Percentiles rank a stretch among this genome's conserved stretches.
Conservation (phyloP, 2,329 filamentous ascomycete species). For the Hypoxylon sp. region DNA sequence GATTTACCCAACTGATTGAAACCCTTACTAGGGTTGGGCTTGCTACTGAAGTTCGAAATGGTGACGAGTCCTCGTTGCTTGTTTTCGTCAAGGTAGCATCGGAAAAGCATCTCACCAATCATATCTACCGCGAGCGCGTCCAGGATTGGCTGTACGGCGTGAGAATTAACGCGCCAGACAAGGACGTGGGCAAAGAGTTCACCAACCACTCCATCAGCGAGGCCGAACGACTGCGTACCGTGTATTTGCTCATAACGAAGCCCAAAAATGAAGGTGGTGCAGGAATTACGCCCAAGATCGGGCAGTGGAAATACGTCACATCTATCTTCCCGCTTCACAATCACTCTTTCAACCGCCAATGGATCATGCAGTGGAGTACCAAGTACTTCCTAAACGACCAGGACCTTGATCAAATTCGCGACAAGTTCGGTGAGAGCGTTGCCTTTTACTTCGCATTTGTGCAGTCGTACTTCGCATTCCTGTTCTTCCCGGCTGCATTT, state of each 20-base stretch:
- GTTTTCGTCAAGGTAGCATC: constrained; percentile 87
- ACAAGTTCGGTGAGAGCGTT: constrained; percentile 84
- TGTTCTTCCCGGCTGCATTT: constrained; percentile 84
- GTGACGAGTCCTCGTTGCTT: constrained; percentile 79
- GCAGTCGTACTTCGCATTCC: constrained; percentile 88
- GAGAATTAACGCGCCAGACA: constrained; percentile 79
- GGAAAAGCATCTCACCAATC: constrained; percentile 78
- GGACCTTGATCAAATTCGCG: constrained; percentile 80
- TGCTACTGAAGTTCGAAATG: constrained; percentile 86
- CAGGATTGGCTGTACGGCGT: constrained; percentile 96
- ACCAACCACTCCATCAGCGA: constrained; percentile 83
- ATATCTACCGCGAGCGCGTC: constrained; percentile 88
- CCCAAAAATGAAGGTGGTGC: constrained; percentile 81
- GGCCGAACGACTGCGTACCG: constrained; percentile 87
- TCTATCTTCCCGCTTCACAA: constrained; percentile 86
- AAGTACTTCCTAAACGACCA: constrained; percentile 75
- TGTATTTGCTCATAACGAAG: constrained; percentile 86
- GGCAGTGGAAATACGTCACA: constrained; percentile 79
- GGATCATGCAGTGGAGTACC: constrained; percentile 80
- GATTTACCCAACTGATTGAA: constrained; percentile 83
- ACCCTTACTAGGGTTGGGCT: constrained; percentile 84
- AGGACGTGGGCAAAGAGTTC: constrained; percentile 77
- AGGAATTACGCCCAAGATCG: constrained; percentile 76
- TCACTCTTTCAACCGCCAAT: constrained; percentile 77
- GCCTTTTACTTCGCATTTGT: constrained; percentile 97